A percentile compares a stretch with the other conserved stretches of the same genome.
Evolutionary conservation across 352 stramenopile species (phyloP).

Genomic region (Phytophthora idaei): DNA sequence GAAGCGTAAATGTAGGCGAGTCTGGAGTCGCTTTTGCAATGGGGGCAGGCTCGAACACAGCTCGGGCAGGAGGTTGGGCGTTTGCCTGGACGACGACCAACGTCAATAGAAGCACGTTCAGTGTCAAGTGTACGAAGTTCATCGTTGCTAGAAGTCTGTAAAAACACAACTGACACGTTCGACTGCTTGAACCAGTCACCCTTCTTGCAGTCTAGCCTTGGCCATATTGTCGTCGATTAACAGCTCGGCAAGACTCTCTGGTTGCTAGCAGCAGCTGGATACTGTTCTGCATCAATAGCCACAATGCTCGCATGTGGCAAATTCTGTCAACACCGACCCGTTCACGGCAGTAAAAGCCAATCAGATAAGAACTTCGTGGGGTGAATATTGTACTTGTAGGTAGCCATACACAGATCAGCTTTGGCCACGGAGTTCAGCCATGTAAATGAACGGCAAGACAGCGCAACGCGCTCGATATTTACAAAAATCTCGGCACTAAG

Average conservation of each 20-base stretch:
- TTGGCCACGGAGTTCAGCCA: too few relatives aligned
- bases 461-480: too few relatives aligned
- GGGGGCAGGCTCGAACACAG: constrained; percentile 23
- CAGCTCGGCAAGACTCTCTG: background rate
- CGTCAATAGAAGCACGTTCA: constrained; percentile 11
- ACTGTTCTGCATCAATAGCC: too few relatives aligned
- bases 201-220: background rate
- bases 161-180: constrained; percentile 13
- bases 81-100: background rate
- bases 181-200: background rate
- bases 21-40: constrained; percentile 33
- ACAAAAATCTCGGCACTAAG: too few relatives aligned
- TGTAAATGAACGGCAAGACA: too few relatives aligned
- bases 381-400: too few relatives aligned
- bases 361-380: constrained; percentile 14
- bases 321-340: too few relatives aligned
- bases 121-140: constrained; percentile 14
- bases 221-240: constrained; percentile 19
- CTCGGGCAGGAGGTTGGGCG: constrained; percentile 7
- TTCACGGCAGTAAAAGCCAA: background rate
- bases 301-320: too few relatives aligned
- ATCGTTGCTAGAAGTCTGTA: constrained; percentile 15
- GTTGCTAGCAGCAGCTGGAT: background rate
- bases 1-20: constrained; percentile 40
- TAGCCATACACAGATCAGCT: too few relatives aligned